These are phyloP conservation scores for Clarireedia monteithiana DNA, from an alignment of 2,329 filamentous ascomycete genomes.

Conservation along the genomic window DNA sequence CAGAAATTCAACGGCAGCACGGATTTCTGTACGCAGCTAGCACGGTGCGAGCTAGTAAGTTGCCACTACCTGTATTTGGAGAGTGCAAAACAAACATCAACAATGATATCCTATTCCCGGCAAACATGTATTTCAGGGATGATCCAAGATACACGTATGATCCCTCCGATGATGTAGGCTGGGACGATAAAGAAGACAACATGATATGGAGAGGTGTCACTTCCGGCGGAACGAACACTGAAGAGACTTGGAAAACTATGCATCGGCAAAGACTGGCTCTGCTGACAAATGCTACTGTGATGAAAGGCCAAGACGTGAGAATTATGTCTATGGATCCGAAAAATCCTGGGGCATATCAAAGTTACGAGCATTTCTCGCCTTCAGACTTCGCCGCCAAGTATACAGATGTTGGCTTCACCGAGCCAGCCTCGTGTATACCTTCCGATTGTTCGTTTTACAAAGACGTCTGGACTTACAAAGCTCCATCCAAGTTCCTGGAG, in stretches of 20 bases:
- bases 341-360: constrained; percentile 34
- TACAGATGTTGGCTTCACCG: constrained; percentile 31
- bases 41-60: constrained; percentile 42
- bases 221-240: constrained; percentile 46
- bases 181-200: constrained; percentile 48
- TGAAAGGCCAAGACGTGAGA: constrained; percentile 32
- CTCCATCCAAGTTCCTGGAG: constrained; percentile 44
- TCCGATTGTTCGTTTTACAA: constrained; percentile 37
- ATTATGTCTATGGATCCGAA: constrained; percentile 29
- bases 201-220: constrained; percentile 59
- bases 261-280: constrained; percentile 50
- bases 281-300: constrained; percentile 44
- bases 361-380: constrained; percentile 35
- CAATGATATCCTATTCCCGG: constrained; percentile 57
- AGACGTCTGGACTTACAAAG: constrained; percentile 39
- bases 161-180: constrained; percentile 44
- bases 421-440: constrained; percentile 38
- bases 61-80: constrained; percentile 52
- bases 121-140: constrained; percentile 53
- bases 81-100: constrained; percentile 56
- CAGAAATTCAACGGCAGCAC: constrained; percentile 40
- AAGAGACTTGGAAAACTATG: constrained; percentile 45
- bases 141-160: constrained; percentile 53
- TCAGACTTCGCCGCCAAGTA: constrained; percentile 27
- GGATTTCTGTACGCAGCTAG: constrained; percentile 50